Percentiles rank a stretch among this genome's conserved stretches.
Conservation (phyloP, 768 basidiomycete species). For the Auricularia auricula-judae region DNA sequence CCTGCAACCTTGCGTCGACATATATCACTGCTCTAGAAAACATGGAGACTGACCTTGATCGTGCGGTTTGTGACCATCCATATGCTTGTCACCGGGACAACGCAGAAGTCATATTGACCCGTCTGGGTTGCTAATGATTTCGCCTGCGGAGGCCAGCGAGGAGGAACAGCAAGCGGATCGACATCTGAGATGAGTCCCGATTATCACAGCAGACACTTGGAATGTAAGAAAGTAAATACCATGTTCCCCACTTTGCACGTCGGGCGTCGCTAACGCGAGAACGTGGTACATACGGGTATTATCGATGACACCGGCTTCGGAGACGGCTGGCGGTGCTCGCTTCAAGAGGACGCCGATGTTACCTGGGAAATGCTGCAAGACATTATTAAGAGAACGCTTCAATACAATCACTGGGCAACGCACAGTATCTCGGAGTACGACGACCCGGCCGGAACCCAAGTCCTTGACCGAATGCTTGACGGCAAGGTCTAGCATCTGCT, state of each 20-base stretch:
- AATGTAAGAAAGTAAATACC: conserved; percentile 28
- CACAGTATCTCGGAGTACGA: conserved; percentile 76
- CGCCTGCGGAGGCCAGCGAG: conserved; percentile 64
- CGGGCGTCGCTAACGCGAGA: conserved; percentile 57
- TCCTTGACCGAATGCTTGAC: conserved; percentile 52
- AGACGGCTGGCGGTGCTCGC: conserved; percentile 37
- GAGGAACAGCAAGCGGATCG: conserved; percentile 47
- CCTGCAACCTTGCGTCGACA: conserved; percentile 25
- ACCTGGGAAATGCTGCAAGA: conserved; percentile 59
- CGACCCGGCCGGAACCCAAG: conserved; percentile 63
- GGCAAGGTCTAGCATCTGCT: conserved; percentile 49
- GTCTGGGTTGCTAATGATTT: conserved; percentile 35
- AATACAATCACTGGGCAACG: conserved; percentile 15
- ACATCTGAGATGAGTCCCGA: conserved; percentile 32
- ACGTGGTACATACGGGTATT: conserved; percentile 53
- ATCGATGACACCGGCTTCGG: conserved; percentile 32
- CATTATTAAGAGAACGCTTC: neutral
- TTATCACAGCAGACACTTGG: neutral
- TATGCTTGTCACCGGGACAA: conserved; percentile 63
- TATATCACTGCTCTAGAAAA: no score
- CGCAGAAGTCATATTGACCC: conserved; percentile 53
- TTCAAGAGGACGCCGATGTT: conserved; percentile 66
- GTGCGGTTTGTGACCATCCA: conserved; percentile 56
- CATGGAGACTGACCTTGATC: conserved; percentile 46
- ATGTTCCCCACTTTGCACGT: conserved; percentile 41